These are phyloP conservation scores for Phialocephala sp. DNA, from an alignment of 2,329 filamentous ascomycete genomes.

Conservation along the genomic window DNA sequence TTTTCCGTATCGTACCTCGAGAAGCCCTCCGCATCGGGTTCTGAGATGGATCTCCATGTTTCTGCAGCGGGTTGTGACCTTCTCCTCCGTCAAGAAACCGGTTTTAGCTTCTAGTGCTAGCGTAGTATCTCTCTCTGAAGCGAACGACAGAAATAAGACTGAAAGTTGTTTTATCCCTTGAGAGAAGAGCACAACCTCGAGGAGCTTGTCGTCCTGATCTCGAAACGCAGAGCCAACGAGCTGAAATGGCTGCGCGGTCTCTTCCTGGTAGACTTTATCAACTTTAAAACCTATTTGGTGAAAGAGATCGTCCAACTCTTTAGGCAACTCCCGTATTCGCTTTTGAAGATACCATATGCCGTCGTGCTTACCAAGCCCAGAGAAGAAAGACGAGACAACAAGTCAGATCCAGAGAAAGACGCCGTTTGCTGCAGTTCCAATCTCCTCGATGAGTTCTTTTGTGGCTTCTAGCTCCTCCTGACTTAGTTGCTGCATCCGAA, in stretches of 20 bases:
- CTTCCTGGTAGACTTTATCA: constrained; percentile 4
- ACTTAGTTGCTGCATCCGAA: background rate
- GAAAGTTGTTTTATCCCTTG: background rate
- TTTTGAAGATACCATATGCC: background rate
- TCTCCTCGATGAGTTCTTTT: background rate
- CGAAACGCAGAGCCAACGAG: background rate
- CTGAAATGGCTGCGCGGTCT: constrained; percentile 8
- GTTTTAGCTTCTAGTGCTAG: background rate
- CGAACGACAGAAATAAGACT: background rate
- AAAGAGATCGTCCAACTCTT: constrained; percentile 10
- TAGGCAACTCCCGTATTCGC: background rate
- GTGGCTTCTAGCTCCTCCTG: background rate
- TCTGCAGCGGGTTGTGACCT: background rate
- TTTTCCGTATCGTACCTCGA: constrained; percentile 1
- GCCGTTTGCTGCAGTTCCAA: background rate
- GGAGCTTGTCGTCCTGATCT: background rate
- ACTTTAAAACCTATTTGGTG: constrained; percentile 5
- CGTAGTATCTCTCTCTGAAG: background rate
- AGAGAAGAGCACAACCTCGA: too few species aligned
- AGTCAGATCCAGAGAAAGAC: constrained; percentile 4
- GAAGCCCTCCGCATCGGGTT: background rate
- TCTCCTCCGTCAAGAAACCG: background rate
- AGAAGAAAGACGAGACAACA: background rate
- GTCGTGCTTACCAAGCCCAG: background rate
- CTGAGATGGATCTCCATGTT: background rate